phyloP scores from a whole-genome alignment of 2,329 filamentous ascomycete species.

The Hypoxylon sp. region DNA sequence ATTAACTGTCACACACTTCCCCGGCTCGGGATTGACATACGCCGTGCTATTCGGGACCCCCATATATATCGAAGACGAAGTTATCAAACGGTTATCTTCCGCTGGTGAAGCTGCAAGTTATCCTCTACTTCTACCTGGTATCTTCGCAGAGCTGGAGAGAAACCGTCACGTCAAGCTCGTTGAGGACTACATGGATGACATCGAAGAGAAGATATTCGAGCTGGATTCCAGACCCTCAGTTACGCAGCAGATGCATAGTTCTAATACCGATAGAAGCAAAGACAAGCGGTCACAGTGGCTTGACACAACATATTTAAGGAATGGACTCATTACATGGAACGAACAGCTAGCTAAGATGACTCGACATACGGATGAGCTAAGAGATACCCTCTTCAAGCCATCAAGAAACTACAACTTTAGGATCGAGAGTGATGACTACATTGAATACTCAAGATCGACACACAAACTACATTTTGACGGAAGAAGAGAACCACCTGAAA shows the following conservation, averaged over 20 bases:
- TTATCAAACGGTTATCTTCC: conserved; percentile 38
- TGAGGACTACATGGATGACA: conserved; percentile 41
- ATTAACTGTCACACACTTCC: conserved; percentile 49
- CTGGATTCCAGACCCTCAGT: conserved; percentile 30
- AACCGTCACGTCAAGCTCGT: conserved; percentile 45
- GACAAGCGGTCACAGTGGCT: conserved; percentile 48
- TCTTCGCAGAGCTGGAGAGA: conserved; percentile 54
- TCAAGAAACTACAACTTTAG: not conserved
- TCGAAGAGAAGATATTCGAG: conserved; percentile 48
- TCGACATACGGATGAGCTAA: conserved; percentile 35
- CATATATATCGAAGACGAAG: conserved; percentile 26
- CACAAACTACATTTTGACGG: not conserved
- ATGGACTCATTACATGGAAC: conserved; percentile 50
- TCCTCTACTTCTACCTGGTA: conserved; percentile 52
- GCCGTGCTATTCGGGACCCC: conserved; percentile 50
- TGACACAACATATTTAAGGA: conserved; percentile 48
- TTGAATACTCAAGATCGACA: not conserved
- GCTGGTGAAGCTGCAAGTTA: conserved; percentile 35
- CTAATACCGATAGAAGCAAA: conserved; percentile 7
- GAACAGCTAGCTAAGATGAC: conserved; percentile 47
- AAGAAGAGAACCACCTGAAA: not conserved
- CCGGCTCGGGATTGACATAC: conserved; percentile 43
- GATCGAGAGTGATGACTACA: not conserved
- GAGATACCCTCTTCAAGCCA: conserved; percentile 3
- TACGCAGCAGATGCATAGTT: conserved; percentile 13